Percentiles rank a stretch among this genome's conserved stretches.
Conservation (phyloP, 495 filamentous ascomycete species). For the Penicillium steckii region DNA sequence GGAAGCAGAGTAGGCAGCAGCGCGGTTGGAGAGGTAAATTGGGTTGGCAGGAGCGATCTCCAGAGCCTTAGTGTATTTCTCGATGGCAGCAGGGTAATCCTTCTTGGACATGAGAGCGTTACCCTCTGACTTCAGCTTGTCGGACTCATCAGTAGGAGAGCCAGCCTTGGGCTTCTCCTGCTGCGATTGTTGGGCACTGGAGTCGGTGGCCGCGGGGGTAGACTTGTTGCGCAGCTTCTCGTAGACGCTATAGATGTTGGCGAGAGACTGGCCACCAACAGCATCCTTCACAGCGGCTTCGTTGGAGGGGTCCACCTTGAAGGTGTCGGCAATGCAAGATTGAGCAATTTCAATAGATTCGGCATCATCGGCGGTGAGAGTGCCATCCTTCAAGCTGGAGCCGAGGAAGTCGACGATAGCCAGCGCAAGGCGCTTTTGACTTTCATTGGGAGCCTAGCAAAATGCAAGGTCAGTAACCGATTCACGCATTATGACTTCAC, state of each 20-base stretch:
- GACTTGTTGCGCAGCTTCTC: constrained; percentile 84
- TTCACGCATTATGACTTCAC: neutral
- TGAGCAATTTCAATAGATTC: constrained; percentile 90
- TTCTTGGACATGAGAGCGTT: constrained; percentile 92
- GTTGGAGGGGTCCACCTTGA: constrained; percentile 86
- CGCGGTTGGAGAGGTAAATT: constrained; percentile 96
- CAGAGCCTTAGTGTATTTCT: constrained; percentile 81
- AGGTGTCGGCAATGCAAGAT: constrained; percentile 90
- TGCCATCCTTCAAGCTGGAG: constrained; percentile 83
- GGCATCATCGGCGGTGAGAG: constrained; percentile 77
- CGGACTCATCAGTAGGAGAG: constrained; percentile 64
- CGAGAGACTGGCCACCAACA: constrained; percentile 78
- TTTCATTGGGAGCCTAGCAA: constrained; percentile 57
- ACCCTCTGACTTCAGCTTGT: constrained; percentile 83
- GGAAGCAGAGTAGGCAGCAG: constrained; percentile 80
- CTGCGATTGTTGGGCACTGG: constrained; percentile 19
- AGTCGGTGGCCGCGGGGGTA: constrained; percentile 30
- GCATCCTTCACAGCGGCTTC: constrained; percentile 70
- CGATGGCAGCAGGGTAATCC: constrained; percentile 79
- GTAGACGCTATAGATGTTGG: constrained; percentile 90
- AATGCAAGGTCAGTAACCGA: constrained; percentile 8
- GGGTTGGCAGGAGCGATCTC: constrained; percentile 79
- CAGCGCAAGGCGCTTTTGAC: constrained; percentile 95
- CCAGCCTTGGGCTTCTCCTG: constrained; percentile 32
- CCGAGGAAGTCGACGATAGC: constrained; percentile 94